Evolutionary conservation across 768 basidiomycete genomes (phyloP), one percentile per base, ranked within the genome.

Genomic region (Rhodotorula toruloides): DNA sequence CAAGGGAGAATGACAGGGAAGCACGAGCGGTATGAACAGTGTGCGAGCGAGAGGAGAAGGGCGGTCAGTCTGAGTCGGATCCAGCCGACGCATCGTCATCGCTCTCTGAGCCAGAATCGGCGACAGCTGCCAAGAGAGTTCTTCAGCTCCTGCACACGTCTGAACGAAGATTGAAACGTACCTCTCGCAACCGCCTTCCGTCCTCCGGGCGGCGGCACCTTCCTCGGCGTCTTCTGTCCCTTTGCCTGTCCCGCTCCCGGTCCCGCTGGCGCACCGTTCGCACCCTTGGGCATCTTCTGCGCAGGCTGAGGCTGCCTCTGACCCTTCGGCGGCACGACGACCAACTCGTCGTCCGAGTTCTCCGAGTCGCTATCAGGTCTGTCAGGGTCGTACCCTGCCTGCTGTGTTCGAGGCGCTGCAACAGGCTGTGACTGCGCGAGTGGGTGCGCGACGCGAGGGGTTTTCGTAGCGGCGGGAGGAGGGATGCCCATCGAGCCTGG

Each of bases 81-180:
- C 54, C 67, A 19, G 40, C 64, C 19, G 64, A 65, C 19, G 47
- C 58, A 29, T 48, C 63, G 31, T 60, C 67, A 31, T 63, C 62
- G 2, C 43, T 37, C 4, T 43, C 52, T 0, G 63, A 58, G 21
- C 49, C 63, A 22, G 42, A 53, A 34, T 61, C 59, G 40, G 43
- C 42, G 21, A 29, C 49, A 46, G 55, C 27, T 9, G 16, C 4
- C 6, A 3, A 2, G 22, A 29, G 14, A 21, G 27, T 5, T 22
- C 12, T 6, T 3, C 4, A 42, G 52, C 25, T 14, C 31, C 0
- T 25, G 36, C 40, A 11, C 46, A 4, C n/a, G 3, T 36, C n/a
- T 16, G 29, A 29, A 10, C 29, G 14, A 3, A 31, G 29, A 21
- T 52, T 6, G 40, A 29, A 32, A 19, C 55, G 31, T 27, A 64